Base-by-base conservation (phyloP, 2,329 filamentous ascomycete genomes). In the Colletotrichum limetticola region DNA sequence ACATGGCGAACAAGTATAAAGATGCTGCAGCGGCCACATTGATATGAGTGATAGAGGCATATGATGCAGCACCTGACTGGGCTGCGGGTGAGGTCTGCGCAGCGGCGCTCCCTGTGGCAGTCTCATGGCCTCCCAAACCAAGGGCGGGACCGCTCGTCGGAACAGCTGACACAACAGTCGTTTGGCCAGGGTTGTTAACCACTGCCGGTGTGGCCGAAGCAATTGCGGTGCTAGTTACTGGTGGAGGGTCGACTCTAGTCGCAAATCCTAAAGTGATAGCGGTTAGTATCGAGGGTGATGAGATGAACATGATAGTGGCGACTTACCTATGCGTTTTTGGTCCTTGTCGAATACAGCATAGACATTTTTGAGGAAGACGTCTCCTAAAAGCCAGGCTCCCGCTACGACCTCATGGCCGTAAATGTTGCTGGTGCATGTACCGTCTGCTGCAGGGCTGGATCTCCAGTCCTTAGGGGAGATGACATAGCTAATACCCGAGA, bases 341-440 rank as follows among this genome's bases (percentile, higher is more conserved):
- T 96, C 94, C 66, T 90, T 90, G 80, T 98, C 95, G 80, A 97
- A 97, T 28, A 97, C 92, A 1, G 91, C 87, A 79, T 97, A 97
- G 19, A 97, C 95, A 77, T 97, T 97, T 85, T 97, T 97, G 74
- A 98, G 83, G 77, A 97, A 97, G 1, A 93, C 90, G 76, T 95
- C 95, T 2, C 95, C 95, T 1, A 97, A 82, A n/a, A 98, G 86
- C 94, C 95, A 97, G 32, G 91, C 77, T 77, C 85, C 86, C 1
- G 86, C 83, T 59, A 94, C 91, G 16, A 94, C 90, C 79, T 92
- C 89, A 30, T 91, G 87, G 1, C 93, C 93, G 66, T 95, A 92
- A 46, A 97, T 89, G 77, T 94, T 95, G 80, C 93, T 95, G 22
- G 90, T 87, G 78, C 91, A 93, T 32, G 81, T 80, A 32, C 85